Evolutionary conservation across 257 asterid species (phyloP).

Genomic region (Solanum lycopersicoides): DNA sequence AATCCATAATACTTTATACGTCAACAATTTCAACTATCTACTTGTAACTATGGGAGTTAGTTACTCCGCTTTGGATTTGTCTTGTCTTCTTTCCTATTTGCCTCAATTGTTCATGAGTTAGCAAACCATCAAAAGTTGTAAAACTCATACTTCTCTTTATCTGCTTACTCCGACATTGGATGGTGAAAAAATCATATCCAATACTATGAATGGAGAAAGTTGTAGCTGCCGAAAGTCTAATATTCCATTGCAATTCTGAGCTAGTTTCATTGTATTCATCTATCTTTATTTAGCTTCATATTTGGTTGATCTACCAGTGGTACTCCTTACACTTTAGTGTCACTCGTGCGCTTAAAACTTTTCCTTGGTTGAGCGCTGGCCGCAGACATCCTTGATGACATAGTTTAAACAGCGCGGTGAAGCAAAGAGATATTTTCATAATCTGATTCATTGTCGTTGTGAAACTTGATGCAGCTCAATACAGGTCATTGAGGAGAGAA

Average conservation of each 20-base stretch:
- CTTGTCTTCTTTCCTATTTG: neutral
- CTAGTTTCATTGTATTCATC: neutral
- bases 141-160: neutral
- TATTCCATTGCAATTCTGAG: neutral
- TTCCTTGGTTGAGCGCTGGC: neutral
- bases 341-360: neutral
- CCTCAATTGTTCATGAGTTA: neutral
- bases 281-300: neutral
- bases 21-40: neutral
- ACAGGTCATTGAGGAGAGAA: conserved; percentile 43
- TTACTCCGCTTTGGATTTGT: neutral
- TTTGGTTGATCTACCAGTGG: neutral
- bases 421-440: neutral
- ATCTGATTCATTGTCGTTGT: neutral
- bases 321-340: neutral
- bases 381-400: neutral
- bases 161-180: neutral
- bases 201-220: neutral
- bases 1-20: neutral
- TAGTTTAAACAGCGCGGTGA: neutral
- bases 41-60: neutral
- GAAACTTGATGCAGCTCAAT: conserved; percentile 41
- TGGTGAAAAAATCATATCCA: neutral
- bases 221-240: neutral
- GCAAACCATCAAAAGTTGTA: neutral